Conservation (phyloP, 805 yeast species). For the Candida awuae region DNA sequence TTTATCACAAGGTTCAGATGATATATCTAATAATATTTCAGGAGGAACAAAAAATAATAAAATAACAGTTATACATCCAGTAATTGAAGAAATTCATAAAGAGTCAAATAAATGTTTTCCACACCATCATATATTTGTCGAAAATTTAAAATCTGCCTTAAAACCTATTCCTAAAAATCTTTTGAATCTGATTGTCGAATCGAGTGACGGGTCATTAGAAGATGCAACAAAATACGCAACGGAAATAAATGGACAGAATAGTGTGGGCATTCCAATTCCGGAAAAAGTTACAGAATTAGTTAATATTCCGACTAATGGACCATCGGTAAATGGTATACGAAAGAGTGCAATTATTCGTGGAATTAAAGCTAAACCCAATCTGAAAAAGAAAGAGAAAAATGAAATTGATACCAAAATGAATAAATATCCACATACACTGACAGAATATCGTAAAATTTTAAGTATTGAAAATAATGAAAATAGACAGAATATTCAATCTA, state of each 20-base stretch:
- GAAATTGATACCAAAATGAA: background rate
- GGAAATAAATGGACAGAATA: conserved; percentile 53
- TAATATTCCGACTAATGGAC: conserved; percentile 43
- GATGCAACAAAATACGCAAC: conserved; percentile 68
- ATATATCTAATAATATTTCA: conserved; percentile 3
- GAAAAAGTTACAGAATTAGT: conserved; percentile 49
- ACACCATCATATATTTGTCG: conserved; percentile 18
- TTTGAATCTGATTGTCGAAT: conserved; percentile 48
- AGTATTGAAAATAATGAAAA: conserved; percentile 1
- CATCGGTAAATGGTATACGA: conserved; percentile 24
- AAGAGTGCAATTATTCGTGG: conserved; percentile 33
- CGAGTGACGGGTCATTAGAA: conserved; percentile 49
- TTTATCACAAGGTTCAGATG: conserved; percentile 7
- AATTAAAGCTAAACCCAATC: conserved; percentile 19
- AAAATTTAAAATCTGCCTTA: conserved; percentile 28
- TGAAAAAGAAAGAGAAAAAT: conserved; percentile 1
- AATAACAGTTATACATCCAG: background rate
- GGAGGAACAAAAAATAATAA: background rate
- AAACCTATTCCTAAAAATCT: conserved; percentile 23
- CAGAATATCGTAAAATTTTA: conserved; percentile 2
- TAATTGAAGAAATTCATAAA: background rate
- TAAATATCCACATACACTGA: conserved; percentile 1
- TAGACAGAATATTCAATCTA: conserved; percentile 2
- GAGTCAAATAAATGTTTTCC: conserved; percentile 34
- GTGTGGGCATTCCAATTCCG: conserved; percentile 57